Percentiles rank a stretch among this genome's conserved stretches.
Conservation (phyloP, 148 eudicot genomes). For the Rhododendron simsii region DNA sequence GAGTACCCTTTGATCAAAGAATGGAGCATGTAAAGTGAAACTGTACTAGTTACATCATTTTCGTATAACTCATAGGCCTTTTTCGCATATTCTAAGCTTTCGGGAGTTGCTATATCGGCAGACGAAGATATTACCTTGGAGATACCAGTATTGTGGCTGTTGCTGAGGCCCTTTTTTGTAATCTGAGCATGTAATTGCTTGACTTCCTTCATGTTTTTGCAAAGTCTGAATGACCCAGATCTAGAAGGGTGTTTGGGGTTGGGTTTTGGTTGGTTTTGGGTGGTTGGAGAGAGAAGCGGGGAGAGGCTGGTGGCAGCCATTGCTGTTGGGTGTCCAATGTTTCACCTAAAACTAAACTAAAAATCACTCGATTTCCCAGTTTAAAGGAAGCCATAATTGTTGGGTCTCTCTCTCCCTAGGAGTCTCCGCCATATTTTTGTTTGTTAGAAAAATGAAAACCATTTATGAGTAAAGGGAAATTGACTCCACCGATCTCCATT, state of each 20-base stretch:
- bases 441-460: too few species aligned
- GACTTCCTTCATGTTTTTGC: constrained; percentile 25
- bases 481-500: too few species aligned
- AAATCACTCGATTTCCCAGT: background rate
- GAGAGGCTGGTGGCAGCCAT: constrained; percentile 5
- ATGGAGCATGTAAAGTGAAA: too few species aligned
- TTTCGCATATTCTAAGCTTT: too few species aligned
- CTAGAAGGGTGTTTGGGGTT: constrained; percentile 2
- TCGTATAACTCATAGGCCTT: too few species aligned
- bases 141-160: background rate
- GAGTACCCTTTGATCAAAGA: too few species aligned
- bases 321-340: background rate
- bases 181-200: constrained; percentile 33
- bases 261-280: constrained; percentile 10
- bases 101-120: too few species aligned
- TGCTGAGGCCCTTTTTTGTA: constrained; percentile 20
- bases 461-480: too few species aligned
- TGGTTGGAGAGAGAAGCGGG: constrained; percentile 4
- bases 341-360: background rate
- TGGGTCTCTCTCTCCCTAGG: too few species aligned
- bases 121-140: constrained; percentile 6
- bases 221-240: constrained; percentile 16
- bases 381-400: background rate
- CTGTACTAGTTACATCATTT: too few species aligned
- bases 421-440: too few species aligned